Base-by-base conservation (phyloP, 1,139 yeast genomes). In the Yamadazyma spencermartinsiae region DNA sequence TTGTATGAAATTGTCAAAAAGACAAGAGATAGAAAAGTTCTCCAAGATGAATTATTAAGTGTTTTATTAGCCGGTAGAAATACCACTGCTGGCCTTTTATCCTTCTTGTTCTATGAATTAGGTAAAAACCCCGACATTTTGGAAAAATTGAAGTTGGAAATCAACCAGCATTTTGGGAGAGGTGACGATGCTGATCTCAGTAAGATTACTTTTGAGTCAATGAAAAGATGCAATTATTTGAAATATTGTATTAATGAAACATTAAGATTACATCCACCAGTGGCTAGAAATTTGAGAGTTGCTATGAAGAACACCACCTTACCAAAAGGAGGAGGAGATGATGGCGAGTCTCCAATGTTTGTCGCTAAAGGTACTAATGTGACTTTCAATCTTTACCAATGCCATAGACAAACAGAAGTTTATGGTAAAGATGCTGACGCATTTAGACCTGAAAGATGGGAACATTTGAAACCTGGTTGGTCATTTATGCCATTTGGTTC, bases 361-460 rank as follows among this genome's bases (percentile, higher is more conserved):
- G 56, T 76, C 17, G 57, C 60, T 27, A 72, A 73, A 63, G 69
- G 79, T 13, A 63, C 69, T 13, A 43, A 48, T 3, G 64, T 75
- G 16, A 42, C 54, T 15, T 74, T 74, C 55, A 43, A 64, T 4
- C 67, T 69, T 6, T 69, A 61, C 45, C 48, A 63, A 17, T 58
- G 68, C 46, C 83, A 78, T 44, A 61, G 79, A 38, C 54, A 60
- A 41, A 45, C 46, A 29, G 48, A 48, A 8, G 52, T 57, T 44
- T 78, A 74, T 59, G 82, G 82, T 16, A 53, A 63, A 27, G 78
- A 75, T 42, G 68, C 74, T n/a, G 49, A 54, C 10, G 60, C 40
- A 23, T 76, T 68, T 55, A 59, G 66, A 26, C 81, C 81, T 3
- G 78, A 72, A 41, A 63, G 81, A 45, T 76, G 81, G 81, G 55